Evolutionary conservation across 2,329 filamentous ascomycete genomes (phyloP), one percentile per base, ranked within the genome.

Genomic region (Trichoderma afroharzianum): DNA sequence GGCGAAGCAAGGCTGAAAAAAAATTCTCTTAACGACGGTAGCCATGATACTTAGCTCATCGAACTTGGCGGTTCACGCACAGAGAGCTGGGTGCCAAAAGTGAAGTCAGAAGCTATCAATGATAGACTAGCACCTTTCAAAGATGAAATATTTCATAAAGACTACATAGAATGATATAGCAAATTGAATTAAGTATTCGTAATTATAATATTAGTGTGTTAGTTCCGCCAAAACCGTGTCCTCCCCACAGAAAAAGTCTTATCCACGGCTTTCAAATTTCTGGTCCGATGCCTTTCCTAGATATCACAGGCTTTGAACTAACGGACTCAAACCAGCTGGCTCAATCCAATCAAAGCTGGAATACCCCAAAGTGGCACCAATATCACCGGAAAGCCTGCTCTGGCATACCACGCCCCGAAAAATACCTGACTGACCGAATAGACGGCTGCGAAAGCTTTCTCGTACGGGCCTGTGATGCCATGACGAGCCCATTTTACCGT

Each of bases 21-120:
- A 1, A 4, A 5, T n/a, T 3, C 4, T 12, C n/a, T 24, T 4
- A n/a, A 50, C 9, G 1, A 18, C n/a, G n/a, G n/a, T n/a, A 1
- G 5, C 4, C 3, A 50, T 21, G 4, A 24, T n/a, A 4, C n/a
- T 0, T 47, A 4, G 43, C 9, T 47, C 4, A 3, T 21, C 43
- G n/a, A 12, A n/a, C 24, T 12, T 12, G 4, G n/a, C 8, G 43
- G 4, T 1, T 50, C n/a, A 24, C 3, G 9, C 43, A 24, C 8
- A 0, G 8, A 47, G 11, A 1, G 18, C n/a, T 50, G 1, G 43
- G 18, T 4, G n/a, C 43, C 43, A n/a, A 50, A 21, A 11, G 3
- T 21, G n/a, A 21, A n/a, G 8, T 3, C 43, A 21, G 43, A 50
- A 8, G 1, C 43, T 24, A 5, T 50, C 0, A n/a, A 3, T 5